Base-by-base conservation (phyloP, 352 stramenopile genomes). In the Blastocystis sp. region DNA sequence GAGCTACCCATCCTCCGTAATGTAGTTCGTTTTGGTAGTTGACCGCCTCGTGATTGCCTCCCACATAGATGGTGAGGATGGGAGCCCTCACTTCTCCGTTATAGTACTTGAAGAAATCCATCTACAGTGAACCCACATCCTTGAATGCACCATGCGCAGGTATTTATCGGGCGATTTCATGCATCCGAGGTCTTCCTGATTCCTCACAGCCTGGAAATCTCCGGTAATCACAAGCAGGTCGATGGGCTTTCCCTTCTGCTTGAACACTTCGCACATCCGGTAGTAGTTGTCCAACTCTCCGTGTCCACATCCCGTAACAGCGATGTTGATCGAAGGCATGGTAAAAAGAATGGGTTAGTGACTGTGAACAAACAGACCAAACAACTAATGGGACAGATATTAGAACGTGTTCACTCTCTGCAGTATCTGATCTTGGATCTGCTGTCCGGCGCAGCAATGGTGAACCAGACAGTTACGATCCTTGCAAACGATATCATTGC, bases 211-310 rank as follows among this genome's bases (percentile, higher is more conserved):
- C 88, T 99, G 93, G 87, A 99, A 98, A 90, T 99, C 96, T 40
- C 97, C 96, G 87, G 96, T 99, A 88, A 94, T 97, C 24, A 99
- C 87, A 65, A 99, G 88, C 44, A 99, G 87, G 87, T 98, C 92
- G 29, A 98, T 91, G 14, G 91, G 90, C 18, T 89, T 87, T 44
- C 94, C 91, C 87, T 93, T 90, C 86, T 92, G 87, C 87, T 98
- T 93, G 84, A 97, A 91, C 69, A 92, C 91, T 69, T 91, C 86
- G 54, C 99, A 89, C 4, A 93, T 94, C 40, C 92, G 91, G 89
- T 98, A 99, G 87, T 99, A 98, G 48, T 92, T 91, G 87, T 98
- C 94, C 40, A 99, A 91, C 88, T 97, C 92, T 42, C 97, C 97
- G 89, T 99, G 97, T 84, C 93, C 94, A 88, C 97, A 99, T 53